A percentile compares a stretch with the other conserved stretches of the same genome.
phyloP scores from a whole-genome alignment of 2,329 filamentous ascomycete genomes.

The Paraphaeosphaeria minitans region DNA sequence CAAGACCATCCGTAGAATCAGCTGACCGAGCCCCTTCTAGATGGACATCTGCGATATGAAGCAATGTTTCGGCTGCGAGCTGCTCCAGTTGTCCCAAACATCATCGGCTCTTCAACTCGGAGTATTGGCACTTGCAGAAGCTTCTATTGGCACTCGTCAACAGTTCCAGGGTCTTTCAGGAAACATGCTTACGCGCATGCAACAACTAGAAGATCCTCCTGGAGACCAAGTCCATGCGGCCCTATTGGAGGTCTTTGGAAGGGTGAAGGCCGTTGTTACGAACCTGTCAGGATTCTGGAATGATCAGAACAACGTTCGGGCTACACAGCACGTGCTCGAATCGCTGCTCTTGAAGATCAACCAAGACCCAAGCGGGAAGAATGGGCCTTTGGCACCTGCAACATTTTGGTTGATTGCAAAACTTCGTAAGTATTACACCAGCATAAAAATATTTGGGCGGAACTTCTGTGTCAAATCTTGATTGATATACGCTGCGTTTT shows the following conservation, averaged over 20 bases:
- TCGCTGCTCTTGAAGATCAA: conserved; percentile 13
- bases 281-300: conserved; percentile 20
- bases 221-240: conserved; percentile 17
- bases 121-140: conserved; percentile 58
- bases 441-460: background rate
- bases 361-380: background rate
- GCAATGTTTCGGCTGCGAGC: conserved; percentile 58
- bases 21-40: conserved; percentile 28
- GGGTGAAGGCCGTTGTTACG: conserved; percentile 7
- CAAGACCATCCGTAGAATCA: background rate
- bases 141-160: conserved; percentile 35
- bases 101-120: conserved; percentile 55
- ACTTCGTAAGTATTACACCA: conserved; percentile 18
- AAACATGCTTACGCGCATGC: conserved; percentile 47
- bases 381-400: conserved; percentile 10
- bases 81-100: conserved; percentile 56
- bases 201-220: conserved; percentile 16
- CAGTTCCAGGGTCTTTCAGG: conserved; percentile 57
- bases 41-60: conserved; percentile 63
- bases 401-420: conserved; percentile 27
- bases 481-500: background rate
- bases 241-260: conserved; percentile 12
- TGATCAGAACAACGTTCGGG: background rate
- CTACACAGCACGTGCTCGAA: conserved; percentile 8
- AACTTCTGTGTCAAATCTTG: background rate